Evolutionary conservation across 2,329 filamentous ascomycete genomes (phyloP), one percentile per base, ranked within the genome.

Genomic region (Cercospora janseana): DNA sequence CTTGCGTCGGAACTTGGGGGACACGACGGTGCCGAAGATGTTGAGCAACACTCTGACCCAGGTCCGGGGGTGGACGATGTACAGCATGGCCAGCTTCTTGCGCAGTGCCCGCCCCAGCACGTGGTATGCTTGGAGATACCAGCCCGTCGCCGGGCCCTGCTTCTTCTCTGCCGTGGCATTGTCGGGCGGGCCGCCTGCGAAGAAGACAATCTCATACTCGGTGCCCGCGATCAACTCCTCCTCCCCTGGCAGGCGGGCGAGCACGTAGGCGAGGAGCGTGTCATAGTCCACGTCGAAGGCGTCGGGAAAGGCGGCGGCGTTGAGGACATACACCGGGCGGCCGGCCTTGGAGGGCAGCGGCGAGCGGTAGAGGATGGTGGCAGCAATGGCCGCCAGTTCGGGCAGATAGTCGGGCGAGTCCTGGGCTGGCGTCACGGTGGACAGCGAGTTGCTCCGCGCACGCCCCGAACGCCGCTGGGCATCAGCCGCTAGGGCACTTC

Each of bases 61-160:
- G 20, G 74, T 76, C 49, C 76, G 72, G 60, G 79, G 77, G 61
- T 80, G 78, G 46, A 80, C 78, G 60, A 81, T 77, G 63, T 79
- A 80, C 32, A 81, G 68, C 60, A 72, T 75, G 61, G 78, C 74
- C 49, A 81, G 69, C 51, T 76, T 70, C 69, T 80, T 81, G 51
- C 77, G 71, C 62, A 77, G 75, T 4, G 77, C 77, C 52, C 78
- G 66, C 26, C 74, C 74, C 44, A 80, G 69, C 53, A 79, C 70
- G 60, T 79, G 75, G 63, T 81, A 81, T 12, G 77, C 77, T 58
- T 80, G 77, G 43, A 80, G 65, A 56, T 78, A 79, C 78, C 78
- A 81, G 29, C 75, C 75, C 70, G 75, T 77, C 20, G 75, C 74
- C 1, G 78, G 77, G 1, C 67, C 67, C 43, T 69, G 69, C 63